Evolutionary conservation across 1,284 basidiomycete genomes (phyloP), one percentile per base, ranked within the genome.

Genomic region (Acaromyces ingoldii): DNA sequence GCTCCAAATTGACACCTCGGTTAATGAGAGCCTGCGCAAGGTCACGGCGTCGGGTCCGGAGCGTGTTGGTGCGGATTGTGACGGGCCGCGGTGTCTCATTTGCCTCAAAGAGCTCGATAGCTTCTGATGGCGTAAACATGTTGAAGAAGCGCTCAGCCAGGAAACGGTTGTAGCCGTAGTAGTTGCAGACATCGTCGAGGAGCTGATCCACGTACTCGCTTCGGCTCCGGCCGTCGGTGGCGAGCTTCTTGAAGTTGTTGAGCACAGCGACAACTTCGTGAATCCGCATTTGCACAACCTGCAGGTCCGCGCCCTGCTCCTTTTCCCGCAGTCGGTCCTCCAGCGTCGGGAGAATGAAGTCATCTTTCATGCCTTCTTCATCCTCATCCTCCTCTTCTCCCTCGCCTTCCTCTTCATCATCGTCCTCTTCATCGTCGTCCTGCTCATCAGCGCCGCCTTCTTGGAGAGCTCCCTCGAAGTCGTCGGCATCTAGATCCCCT

Each of bases 121-220:
- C 70, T 83, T 98, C 95, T 51, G 87, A 85, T 5, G 92, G 85
- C 4, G 89, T 83, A 78, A 99, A 98, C 29, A 99, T 81, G 62
- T 88, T 85, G 79, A 97, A 93, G 21, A 99, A 80, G 78, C 96
- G 96, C 74, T 92, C 89, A 2, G 88, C 85, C 42, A 99, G 82
- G 79, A 91, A 98, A 9, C 89, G 85, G 72, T 97, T 98, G 80
- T 99, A 98, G 38, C 95, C 95, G 75, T 97, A 97, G 79, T 98
- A 98, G 33, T 58, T 64, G 60, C 71, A 72, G 29, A 74, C 66
- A 44, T 74, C 70, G 45, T 96, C 91, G 37, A 93, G 79, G 40
- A 98, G 80, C 76, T 96, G 93, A 37, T 88, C 84, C 40, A 88
- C 81, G 68, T 97, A 92, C 72, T 98, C 95, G 36, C 89, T 62